Conservation (phyloP, 768 basidiomycete genomes). For the Pleurotus ostreatus region DNA sequence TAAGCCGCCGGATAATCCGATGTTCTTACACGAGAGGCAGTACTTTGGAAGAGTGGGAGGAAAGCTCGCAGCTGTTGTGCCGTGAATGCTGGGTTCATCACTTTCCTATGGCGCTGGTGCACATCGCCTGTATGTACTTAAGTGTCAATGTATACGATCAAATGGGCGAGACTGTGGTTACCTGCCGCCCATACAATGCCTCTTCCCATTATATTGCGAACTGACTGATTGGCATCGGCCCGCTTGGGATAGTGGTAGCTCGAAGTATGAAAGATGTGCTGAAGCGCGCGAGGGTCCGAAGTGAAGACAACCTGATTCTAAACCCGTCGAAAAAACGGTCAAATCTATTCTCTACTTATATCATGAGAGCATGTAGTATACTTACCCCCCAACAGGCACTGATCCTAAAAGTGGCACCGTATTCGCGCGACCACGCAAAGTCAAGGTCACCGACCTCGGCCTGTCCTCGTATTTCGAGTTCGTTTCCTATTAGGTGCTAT, state of each 20-base stretch:
- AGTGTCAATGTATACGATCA: no score
- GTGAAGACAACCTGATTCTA: slow-evolving; percentile 26
- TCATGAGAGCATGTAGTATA: neutral
- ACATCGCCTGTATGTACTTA: slow-evolving; percentile 8
- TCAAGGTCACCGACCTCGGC: slow-evolving; percentile 25
- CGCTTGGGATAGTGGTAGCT: slow-evolving; percentile 26
- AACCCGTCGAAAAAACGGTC: neutral
- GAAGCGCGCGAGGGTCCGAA: slow-evolving; percentile 28
- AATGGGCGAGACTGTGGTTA: neutral
- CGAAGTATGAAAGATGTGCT: slow-evolving; percentile 26
- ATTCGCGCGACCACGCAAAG: slow-evolving; percentile 22
- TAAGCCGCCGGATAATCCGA: neutral
- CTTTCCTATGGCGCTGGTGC: slow-evolving; percentile 26
- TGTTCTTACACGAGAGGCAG: slow-evolving; percentile 19
- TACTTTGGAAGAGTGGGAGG: slow-evolving; percentile 22
- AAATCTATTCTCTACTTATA: neutral
- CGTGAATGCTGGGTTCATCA: slow-evolving; percentile 25
- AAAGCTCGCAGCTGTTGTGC: slow-evolving; percentile 13
- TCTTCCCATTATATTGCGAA: slow-evolving; percentile 18
- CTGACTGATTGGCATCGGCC: slow-evolving; percentile 15
- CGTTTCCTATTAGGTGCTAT: slow-evolving; percentile 16
- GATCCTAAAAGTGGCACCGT: slow-evolving; percentile 19
- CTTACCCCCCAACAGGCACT: slow-evolving; percentile 7
- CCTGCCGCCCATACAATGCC: slow-evolving; percentile 26
- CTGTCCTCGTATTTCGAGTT: slow-evolving; percentile 16